Percentiles rank a stretch among this genome's conserved stretches.
phyloP scores from a whole-genome alignment of 2,329 filamentous ascomycete genomes.

The Aureobasidium sp. region DNA sequence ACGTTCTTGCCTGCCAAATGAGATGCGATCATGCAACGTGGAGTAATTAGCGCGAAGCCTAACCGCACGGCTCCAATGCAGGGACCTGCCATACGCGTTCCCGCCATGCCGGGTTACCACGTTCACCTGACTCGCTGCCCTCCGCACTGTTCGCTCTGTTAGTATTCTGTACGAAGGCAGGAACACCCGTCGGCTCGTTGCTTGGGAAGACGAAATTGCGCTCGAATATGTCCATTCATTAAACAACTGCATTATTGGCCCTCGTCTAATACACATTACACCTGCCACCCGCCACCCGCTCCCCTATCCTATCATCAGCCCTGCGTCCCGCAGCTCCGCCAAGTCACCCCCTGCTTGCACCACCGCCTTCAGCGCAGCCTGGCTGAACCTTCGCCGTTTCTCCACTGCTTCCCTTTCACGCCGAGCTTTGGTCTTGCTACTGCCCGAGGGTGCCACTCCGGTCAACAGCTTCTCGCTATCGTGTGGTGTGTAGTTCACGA shows the following conservation, averaged over 20 bases:
- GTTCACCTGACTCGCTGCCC: not conserved
- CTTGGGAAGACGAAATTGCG: slow-evolving; percentile 8
- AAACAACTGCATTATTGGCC: slow-evolving; percentile 4
- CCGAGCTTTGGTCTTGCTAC: slow-evolving; percentile 87
- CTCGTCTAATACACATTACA: not conserved
- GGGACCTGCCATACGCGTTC: slow-evolving; percentile 1
- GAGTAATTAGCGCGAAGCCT: slow-evolving; percentile 1
- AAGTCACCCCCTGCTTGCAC: slow-evolving; percentile 61
- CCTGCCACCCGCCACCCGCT: not conserved
- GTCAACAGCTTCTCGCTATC: slow-evolving; percentile 73
- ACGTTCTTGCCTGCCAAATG: slow-evolving; percentile 2
- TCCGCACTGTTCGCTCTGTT: not conserved
- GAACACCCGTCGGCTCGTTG: slow-evolving; percentile 2
- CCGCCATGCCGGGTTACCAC: not conserved
- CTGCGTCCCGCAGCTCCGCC: slow-evolving; percentile 34
- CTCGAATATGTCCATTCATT: not conserved
- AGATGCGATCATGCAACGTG: slow-evolving; percentile 8
- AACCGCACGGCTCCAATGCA: not conserved
- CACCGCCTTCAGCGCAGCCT: slow-evolving; percentile 60
- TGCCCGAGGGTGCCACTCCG: slow-evolving; percentile 85
- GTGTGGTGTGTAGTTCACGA: slow-evolving; percentile 82
- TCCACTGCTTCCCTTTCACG: slow-evolving; percentile 82
- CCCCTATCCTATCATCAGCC: slow-evolving; percentile 23
- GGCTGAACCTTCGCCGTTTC: slow-evolving; percentile 57
- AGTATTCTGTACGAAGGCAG: not conserved